Evolutionary conservation across 2,329 filamentous ascomycete genomes (phyloP).

Genomic region (Penicillium verrucosum): DNA sequence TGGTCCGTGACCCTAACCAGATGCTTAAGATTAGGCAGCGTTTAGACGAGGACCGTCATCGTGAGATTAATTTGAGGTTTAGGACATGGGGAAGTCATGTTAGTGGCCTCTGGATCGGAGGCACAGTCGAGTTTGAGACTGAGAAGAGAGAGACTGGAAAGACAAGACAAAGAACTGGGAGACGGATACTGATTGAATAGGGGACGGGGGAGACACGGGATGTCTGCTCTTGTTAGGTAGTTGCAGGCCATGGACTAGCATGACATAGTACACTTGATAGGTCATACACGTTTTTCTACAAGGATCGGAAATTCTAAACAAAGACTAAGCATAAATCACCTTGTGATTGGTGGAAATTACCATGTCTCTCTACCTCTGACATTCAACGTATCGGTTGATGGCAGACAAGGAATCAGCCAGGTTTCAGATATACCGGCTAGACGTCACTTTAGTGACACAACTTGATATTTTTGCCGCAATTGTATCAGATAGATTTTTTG

Average conservation of each 20-base stretch:
- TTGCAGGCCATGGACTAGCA: background rate
- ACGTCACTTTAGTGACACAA: slow-evolving; percentile 1
- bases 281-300: background rate
- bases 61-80: slow-evolving; percentile 6
- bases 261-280: background rate
- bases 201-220: background rate
- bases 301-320: background rate
- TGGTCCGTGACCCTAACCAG: background rate
- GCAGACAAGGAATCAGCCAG: slow-evolving; percentile 2
- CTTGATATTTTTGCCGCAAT: background rate
- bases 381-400: background rate
- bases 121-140: background rate
- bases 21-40: slow-evolving; percentile 4
- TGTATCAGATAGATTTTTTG: background rate
- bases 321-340: background rate
- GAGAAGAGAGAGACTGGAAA: background rate
- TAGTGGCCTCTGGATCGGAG: slow-evolving; percentile 13
- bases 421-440: background rate
- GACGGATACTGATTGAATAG: background rate
- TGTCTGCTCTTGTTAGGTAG: no score
- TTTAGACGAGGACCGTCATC: background rate
- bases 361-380: no score
- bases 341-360: background rate
- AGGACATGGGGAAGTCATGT: background rate
- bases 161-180: background rate